Percentiles rank a stretch among this genome's conserved stretches.
phyloP scores from a whole-genome alignment of 2,329 filamentous ascomycete species.

The Calonectria pauciramosa region DNA sequence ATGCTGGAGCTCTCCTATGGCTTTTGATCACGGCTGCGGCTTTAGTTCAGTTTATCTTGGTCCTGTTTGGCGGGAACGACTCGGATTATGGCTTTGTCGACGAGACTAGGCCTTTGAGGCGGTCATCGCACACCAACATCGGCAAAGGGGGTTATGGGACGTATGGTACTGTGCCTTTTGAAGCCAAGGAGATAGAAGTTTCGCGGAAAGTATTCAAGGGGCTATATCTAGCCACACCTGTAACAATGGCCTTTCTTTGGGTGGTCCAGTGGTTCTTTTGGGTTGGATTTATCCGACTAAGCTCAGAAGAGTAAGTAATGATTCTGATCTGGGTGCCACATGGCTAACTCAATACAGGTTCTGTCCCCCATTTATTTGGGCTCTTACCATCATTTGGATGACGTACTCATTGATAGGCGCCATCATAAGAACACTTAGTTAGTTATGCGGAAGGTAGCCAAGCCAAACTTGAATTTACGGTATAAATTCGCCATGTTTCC shows the following conservation, averaged over 20 bases:
- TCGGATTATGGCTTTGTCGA: not conserved
- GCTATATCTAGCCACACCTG: not conserved
- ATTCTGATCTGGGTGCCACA: not conserved
- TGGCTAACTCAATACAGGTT: conserved; percentile 2
- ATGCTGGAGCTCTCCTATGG: conserved; percentile 26
- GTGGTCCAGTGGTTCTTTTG: conserved; percentile 33
- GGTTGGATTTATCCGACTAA: conserved; percentile 28
- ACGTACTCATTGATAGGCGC: not conserved
- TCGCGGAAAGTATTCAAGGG: not conserved
- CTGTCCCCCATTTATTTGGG: not conserved
- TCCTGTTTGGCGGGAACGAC: not conserved
- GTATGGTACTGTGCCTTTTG: conserved; percentile 6
- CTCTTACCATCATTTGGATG: conserved; percentile 14
- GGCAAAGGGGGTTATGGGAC: not conserved
- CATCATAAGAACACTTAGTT: not conserved
- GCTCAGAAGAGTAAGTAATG: conserved; percentile 3
- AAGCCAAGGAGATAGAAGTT: not conserved
- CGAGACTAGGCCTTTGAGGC: not conserved
- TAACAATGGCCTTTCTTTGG: not conserved
- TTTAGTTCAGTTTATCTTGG: not conserved
- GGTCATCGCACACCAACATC: no score
- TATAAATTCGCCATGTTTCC: not conserved
- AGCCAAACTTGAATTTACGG: not conserved
- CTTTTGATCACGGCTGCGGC: not conserved
- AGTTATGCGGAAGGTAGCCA: not conserved